A percentile compares a stretch with the other conserved stretches of the same genome.
Conservation (phyloP, 768 basidiomycete genomes). For the Hemileccinum impolitum region DNA sequence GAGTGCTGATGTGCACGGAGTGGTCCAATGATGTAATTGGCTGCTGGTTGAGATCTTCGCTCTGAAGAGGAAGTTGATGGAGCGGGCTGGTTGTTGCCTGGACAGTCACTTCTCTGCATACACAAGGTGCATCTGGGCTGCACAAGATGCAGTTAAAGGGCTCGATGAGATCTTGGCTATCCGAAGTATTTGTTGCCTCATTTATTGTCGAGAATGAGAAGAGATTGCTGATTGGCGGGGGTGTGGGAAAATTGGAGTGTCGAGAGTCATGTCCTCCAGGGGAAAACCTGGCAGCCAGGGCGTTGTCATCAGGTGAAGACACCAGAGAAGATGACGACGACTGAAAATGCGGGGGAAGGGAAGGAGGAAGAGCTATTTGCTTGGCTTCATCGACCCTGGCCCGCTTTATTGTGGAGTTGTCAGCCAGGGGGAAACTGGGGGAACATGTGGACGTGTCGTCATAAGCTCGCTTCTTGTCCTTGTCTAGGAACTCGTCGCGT, state of each 20-base stretch:
- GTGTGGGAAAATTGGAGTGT: conserved; percentile 31
- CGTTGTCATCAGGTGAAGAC: conserved; percentile 47
- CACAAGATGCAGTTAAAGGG: conserved; percentile 68
- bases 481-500: conserved; percentile 27
- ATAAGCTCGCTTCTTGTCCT: conserved; percentile 57
- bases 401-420: conserved; percentile 37
- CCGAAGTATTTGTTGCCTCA: conserved; percentile 31
- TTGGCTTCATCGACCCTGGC: conserved; percentile 28
- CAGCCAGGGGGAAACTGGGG: conserved; percentile 18
- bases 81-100: conserved; percentile 31
- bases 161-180: conserved; percentile 30
- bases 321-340: conserved; percentile 41
- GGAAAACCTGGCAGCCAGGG: conserved; percentile 29
- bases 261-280: conserved; percentile 29
- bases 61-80: conserved; percentile 13
- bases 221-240: conserved; percentile 28
- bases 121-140: conserved; percentile 62
- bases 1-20: conserved; percentile 26
- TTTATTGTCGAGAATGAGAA: conserved; percentile 37
- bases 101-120: conserved; percentile 67
- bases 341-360: conserved; percentile 23
- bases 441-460: conserved; percentile 45
- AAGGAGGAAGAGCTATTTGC: conserved; percentile 14
- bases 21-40: conserved; percentile 21
- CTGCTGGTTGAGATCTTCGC: conserved; percentile 10